Evolutionary conservation across 2,329 filamentous ascomycete species (phyloP), one percentile per base, ranked within the genome.

Genomic region (Diaporthe citri): DNA sequence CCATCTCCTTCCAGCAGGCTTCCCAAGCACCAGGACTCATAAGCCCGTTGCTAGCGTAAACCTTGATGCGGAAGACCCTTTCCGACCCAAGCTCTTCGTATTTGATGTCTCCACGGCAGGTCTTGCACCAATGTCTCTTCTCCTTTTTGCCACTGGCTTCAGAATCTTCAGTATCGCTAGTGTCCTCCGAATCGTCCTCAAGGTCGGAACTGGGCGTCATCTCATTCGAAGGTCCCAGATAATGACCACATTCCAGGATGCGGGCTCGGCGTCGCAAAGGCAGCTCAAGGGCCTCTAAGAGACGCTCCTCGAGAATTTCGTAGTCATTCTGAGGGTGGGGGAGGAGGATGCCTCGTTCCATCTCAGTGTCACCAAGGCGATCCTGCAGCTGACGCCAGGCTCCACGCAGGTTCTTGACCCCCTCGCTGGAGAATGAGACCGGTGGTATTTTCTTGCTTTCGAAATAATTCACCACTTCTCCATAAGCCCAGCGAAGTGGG

Each of bases 1-100:
- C 97, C 97, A 99, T 99, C 84, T 98, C 96, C 79, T 91, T 94
- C 96, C 96, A 99, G 75, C 95, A 96, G 2, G 96, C 96, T 6
- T 91, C 91, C 97, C 97, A 99, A 0, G 97, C 96, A 0, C 95
- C 95, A 7, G 95, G 93, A 75, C 92, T 91, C 95, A 99, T 97
- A 64, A 98, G 86, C 0, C 97, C 97, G 83, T 98, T 99, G 71
- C 95, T 96, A 0, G 97, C 97, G 80, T 96, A 99, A 1, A 98
- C 93, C 81, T 95, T 97, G 82, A 98, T 89, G 41, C 92, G 90
- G 87, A 95, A 97, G 66, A 92, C 87, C 79, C 89, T 90, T 74
- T 86, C 84, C 6, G 85, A 80, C 1, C 88, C 89, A 4, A 89
- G 88, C 55, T 87, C 84, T 77, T 91, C 89, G 77, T 85, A 90